Evolutionary conservation across 257 asterid species (phyloP).

Genomic region (Leptodermis oblonga): DNA sequence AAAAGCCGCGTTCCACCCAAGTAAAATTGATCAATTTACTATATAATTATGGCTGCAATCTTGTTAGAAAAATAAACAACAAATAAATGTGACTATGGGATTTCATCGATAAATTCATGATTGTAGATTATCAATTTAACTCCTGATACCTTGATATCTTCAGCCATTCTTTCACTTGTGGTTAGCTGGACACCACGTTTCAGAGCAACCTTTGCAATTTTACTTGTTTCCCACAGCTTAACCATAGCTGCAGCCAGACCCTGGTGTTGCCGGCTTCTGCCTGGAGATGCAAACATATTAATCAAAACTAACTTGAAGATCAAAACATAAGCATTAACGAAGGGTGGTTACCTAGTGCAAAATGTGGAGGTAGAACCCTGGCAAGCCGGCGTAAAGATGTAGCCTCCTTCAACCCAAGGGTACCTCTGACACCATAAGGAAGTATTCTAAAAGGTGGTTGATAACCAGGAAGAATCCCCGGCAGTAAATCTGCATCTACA

Average conservation of each 20-base stretch:
- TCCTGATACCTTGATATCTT: slow-evolving; percentile 79
- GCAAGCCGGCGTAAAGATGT: slow-evolving; percentile 88
- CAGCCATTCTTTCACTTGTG: slow-evolving; percentile 98
- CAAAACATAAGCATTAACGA: slow-evolving; percentile 13
- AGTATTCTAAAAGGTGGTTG: slow-evolving; percentile 83
- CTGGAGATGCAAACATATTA: slow-evolving; percentile 33
- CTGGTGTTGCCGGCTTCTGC: slow-evolving; percentile 98
- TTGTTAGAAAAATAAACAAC: background rate
- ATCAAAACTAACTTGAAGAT: background rate
- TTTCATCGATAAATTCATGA: background rate
- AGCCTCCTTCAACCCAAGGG: slow-evolving; percentile 63
- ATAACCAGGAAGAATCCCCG: slow-evolving; percentile 61
- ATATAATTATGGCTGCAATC: background rate
- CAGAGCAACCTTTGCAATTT: slow-evolving; percentile 78
- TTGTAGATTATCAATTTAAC: background rate
- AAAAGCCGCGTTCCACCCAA: slow-evolving; percentile 4
- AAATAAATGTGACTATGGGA: background rate
- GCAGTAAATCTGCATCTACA: slow-evolving; percentile 93
- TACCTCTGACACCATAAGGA: slow-evolving; percentile 86
- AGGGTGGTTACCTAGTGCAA: slow-evolving; percentile 67
- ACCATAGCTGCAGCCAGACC: slow-evolving; percentile 91
- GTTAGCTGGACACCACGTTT: slow-evolving; percentile 97
- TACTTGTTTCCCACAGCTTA: slow-evolving; percentile 93
- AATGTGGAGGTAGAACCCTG: slow-evolving; percentile 85
- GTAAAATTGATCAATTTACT: background rate